Evolutionary conservation across 1,284 basidiomycete genomes (phyloP), one percentile per base, ranked within the genome.

Genomic region (Rhodotorula sp.): DNA sequence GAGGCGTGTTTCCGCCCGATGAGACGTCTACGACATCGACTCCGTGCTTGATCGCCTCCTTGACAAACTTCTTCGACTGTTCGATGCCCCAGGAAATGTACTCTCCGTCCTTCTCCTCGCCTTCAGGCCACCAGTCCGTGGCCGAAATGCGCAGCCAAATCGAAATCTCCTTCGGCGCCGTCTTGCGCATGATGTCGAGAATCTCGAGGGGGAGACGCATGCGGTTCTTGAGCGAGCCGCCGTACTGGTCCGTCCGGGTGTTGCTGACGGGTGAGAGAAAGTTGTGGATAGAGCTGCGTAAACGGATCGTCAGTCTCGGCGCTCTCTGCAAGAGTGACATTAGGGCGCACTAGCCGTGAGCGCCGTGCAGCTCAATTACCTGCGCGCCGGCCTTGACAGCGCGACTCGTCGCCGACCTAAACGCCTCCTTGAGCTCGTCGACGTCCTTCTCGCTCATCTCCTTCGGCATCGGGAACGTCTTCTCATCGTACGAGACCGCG

Each of bases 41-140:
- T 13, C 88, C 89, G 17, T 86, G 74, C 67, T 86, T 71, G 58
- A 76, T 78, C 70, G 91, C 79, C 78, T 87, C 84, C 32, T 83
- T 83, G 4, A 84, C 83, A 55, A 53, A 66, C 47, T 64, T 39
- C 48, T 83, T 88, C 76, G 85, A 89, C 80, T 92, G 90, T 79
- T 91, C 88, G 61, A 90, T 83, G 20, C 90, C 90, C 89, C 90
- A 91, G 62, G 85, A 83, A 66, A 82, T 84, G 85, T 86, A 90
- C 62, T 81, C 79, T 27, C 85, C 87, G 76, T 89, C 88, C 64
- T 82, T 83, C 74, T 84, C 83, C 77, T 90, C 89, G 3, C 86
- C 85, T 0, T 86, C 85, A 67, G 88, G 86, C n/a, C 86, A 86
- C 89, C 89, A 92, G 74, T 93, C 90, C 6, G 84, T 85, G 15